Conservation (phyloP, 2,329 filamentous ascomycete genomes). For the Diaporthe helianthi region DNA sequence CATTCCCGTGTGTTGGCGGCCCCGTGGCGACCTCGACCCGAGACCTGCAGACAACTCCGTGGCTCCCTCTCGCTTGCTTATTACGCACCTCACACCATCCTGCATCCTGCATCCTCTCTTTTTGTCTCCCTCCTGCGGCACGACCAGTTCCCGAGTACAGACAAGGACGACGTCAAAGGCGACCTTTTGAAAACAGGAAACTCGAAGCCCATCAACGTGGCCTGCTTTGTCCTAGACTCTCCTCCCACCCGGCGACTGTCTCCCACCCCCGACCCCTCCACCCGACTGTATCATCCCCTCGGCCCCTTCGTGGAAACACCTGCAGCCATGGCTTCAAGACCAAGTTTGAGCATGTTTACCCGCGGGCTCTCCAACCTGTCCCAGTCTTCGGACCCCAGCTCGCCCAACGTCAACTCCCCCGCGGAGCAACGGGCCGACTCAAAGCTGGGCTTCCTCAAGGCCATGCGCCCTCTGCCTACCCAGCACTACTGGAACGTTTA, state of each 20-base stretch:
- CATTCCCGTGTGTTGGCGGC: slow-evolving; percentile 1
- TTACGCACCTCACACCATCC: slow-evolving; percentile 22
- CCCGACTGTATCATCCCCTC: slow-evolving; percentile 1
- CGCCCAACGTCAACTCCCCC: slow-evolving; percentile 68
- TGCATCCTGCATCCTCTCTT: slow-evolving; percentile 26
- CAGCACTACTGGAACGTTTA: slow-evolving; percentile 83
- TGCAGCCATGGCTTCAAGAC: slow-evolving; percentile 61
- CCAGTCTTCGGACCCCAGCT: slow-evolving; percentile 65
- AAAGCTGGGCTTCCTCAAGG: slow-evolving; percentile 83
- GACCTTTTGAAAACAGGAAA: slow-evolving; percentile 7
- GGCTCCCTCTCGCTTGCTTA: slow-evolving; percentile 23
- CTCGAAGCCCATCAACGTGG: slow-evolving; percentile 9
- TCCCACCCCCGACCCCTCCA: slow-evolving; percentile 13
- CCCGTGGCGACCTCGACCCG: slow-evolving; percentile 16
- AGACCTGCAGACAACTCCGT: slow-evolving; percentile 25
- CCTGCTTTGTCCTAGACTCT: slow-evolving; percentile 14
- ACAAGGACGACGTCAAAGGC: slow-evolving; percentile 7
- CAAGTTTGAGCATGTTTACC: slow-evolving; percentile 61
- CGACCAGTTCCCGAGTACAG: not conserved
- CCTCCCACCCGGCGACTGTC: slow-evolving; percentile 2
- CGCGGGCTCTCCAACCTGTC: slow-evolving; percentile 68
- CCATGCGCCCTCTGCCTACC: slow-evolving; percentile 74
- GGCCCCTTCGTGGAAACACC: not conserved
- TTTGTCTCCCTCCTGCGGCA: not conserved
- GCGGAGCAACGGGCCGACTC: slow-evolving; percentile 78